phyloP scores from a whole-genome alignment of 345 rosid species.

The Clausena lansium region DNA sequence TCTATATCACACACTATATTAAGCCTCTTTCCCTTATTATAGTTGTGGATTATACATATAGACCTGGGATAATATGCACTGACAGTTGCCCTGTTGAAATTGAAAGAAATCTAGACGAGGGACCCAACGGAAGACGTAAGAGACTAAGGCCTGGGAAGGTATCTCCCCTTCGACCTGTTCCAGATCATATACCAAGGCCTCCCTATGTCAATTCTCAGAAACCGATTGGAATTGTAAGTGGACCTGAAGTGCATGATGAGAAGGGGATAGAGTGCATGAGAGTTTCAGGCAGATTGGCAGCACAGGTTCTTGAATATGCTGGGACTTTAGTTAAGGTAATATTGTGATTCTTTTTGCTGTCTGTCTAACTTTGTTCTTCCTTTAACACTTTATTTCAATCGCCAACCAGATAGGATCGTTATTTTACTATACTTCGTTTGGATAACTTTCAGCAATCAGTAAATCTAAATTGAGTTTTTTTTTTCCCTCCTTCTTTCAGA shows the following conservation, averaged over 20 bases:
- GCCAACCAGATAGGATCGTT: neutral
- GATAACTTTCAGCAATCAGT: neutral
- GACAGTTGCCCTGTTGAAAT: constrained; percentile 19
- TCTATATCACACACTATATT: neutral
- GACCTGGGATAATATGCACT: neutral
- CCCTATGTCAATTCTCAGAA: constrained; percentile 57
- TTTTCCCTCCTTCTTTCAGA: neutral
- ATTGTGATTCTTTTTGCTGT: neutral
- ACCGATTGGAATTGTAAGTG: constrained; percentile 68
- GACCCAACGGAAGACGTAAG: constrained; percentile 44
- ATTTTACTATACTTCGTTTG: neutral
- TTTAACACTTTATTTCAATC: neutral
- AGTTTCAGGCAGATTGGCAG: constrained; percentile 92
- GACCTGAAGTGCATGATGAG: constrained; percentile 71
- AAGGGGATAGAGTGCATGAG: constrained; percentile 80
- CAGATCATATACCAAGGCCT: constrained; percentile 61
- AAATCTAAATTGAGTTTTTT: too few species aligned
- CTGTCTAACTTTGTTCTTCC: neutral
- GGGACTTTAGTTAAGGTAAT: constrained; percentile 86
- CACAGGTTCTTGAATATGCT: constrained; percentile 73
- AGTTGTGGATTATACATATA: neutral
- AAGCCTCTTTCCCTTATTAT: neutral
- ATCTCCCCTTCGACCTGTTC: constrained; percentile 77
- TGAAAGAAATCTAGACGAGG: constrained; percentile 49
- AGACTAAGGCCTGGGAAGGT: constrained; percentile 63